These are phyloP conservation scores for Hypoxylon sp. DNA, from an alignment of 2,329 filamentous ascomycete species.

Conservation along the genomic window DNA sequence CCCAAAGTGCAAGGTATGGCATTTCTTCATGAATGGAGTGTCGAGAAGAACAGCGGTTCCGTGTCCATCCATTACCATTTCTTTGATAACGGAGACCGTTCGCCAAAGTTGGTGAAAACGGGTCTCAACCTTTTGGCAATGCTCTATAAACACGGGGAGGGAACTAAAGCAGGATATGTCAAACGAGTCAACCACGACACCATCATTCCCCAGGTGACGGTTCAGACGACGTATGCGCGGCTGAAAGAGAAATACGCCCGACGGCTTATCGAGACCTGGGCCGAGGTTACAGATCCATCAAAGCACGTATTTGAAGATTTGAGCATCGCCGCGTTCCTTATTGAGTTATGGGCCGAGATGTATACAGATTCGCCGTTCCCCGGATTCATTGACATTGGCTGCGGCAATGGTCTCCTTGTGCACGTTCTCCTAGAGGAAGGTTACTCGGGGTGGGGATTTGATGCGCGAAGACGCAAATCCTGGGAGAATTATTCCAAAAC, in stretches of 20 bases:
- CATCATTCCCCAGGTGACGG: slow-evolving; percentile 78
- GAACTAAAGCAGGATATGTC: slow-evolving; percentile 74
- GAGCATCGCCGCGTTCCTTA: slow-evolving; percentile 89
- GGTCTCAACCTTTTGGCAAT: slow-evolving; percentile 76
- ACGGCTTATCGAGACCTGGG: slow-evolving; percentile 79
- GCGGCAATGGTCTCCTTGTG: slow-evolving; percentile 92
- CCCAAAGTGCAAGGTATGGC: slow-evolving; percentile 80
- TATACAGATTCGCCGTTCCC: slow-evolving; percentile 76
- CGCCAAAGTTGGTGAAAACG: slow-evolving; percentile 71
- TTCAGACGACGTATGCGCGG: slow-evolving; percentile 85
- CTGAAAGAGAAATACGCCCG: slow-evolving; percentile 86
- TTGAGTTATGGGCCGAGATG: slow-evolving; percentile 91
- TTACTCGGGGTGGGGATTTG: slow-evolving; percentile 89
- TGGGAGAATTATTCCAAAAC: slow-evolving; percentile 76
- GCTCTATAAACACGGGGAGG: slow-evolving; percentile 80
- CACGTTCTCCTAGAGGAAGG: slow-evolving; percentile 85
- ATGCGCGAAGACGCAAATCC: slow-evolving; percentile 86
- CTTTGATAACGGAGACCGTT: slow-evolving; percentile 57
- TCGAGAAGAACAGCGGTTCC: slow-evolving; percentile 58
- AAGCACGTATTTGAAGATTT: slow-evolving; percentile 98
- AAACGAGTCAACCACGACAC: slow-evolving; percentile 89
- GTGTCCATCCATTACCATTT: slow-evolving; percentile 73
- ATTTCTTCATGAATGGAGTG: slow-evolving; percentile 77
- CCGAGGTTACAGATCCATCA: slow-evolving; percentile 84
- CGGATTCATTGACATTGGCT: slow-evolving; percentile 95